These are phyloP conservation scores for Tolypocladium endophyticum DNA, from an alignment of 2,329 filamentous ascomycete species.

Conservation along the genomic window DNA sequence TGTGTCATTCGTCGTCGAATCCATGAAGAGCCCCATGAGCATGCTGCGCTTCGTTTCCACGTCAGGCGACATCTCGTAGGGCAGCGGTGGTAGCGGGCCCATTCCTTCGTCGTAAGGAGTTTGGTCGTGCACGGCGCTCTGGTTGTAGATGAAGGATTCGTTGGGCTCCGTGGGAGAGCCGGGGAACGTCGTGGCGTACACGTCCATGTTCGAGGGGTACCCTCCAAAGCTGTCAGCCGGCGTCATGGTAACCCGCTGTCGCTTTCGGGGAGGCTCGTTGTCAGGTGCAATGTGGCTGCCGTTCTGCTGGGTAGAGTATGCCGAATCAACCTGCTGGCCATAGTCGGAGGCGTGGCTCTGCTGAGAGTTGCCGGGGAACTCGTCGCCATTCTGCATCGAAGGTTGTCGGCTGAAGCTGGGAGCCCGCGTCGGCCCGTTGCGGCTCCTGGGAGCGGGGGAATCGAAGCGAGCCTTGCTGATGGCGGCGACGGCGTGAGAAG, in stretches of 20 bases:
- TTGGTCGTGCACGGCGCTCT: conserved; percentile 32
- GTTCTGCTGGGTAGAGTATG: conserved; percentile 50
- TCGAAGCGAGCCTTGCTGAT: conserved; percentile 95
- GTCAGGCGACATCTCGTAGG: conserved; percentile 48
- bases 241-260: conserved; percentile 48
- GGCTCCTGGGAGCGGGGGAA: conserved; percentile 63
- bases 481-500: conserved; percentile 85
- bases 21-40: conserved; percentile 74
- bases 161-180: conserved; percentile 72
- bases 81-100: conserved; percentile 54
- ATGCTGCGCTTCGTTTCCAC: conserved; percentile 72
- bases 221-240: conserved; percentile 49
- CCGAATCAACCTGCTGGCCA: conserved; percentile 61
- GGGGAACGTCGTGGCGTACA: conserved; percentile 39
- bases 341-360: conserved; percentile 73
- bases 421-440: conserved; percentile 54
- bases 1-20: conserved; percentile 58
- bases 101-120: conserved; percentile 38
- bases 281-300: conserved; percentile 35
- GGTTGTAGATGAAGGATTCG: conserved; percentile 64
- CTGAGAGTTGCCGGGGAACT: conserved; percentile 66
- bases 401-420: conserved; percentile 62
- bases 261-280: conserved; percentile 72
- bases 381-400: conserved; percentile 59
- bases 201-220: conserved; percentile 36